Percentiles rank a stretch among this genome's conserved stretches.
phyloP scores from a whole-genome alignment of 2,329 filamentous ascomycete genomes.

The Blastomyces gilchristii region DNA sequence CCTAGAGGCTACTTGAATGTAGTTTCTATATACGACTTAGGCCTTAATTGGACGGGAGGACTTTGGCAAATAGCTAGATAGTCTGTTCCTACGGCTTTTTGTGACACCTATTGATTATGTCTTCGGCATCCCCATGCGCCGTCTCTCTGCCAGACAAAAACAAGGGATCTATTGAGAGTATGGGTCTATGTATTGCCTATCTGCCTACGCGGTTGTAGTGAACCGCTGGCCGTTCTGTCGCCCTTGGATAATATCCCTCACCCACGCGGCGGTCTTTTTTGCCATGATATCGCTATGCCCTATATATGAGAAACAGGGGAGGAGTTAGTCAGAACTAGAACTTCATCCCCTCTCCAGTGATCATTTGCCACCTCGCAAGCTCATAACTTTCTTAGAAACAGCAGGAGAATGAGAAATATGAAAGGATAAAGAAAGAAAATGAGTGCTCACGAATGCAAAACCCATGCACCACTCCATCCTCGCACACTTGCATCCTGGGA shows the following conservation, averaged over 20 bases:
- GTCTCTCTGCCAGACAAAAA: background rate
- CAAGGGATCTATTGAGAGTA: slow-evolving; percentile 7
- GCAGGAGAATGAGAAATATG: background rate
- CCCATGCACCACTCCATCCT: slow-evolving; percentile 46
- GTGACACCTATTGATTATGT: background rate
- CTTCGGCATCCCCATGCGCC: background rate
- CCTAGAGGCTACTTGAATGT: slow-evolving; percentile 13
- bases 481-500: slow-evolving; percentile 47
- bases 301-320: slow-evolving; percentile 12
- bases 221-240: background rate
- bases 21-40: background rate
- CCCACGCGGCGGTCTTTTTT: slow-evolving; percentile 40
- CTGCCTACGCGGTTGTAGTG: slow-evolving; percentile 3
- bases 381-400: background rate
- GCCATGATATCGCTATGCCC: slow-evolving; percentile 41
- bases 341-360: background rate
- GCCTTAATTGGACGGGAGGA: background rate
- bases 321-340: background rate
- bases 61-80: background rate
- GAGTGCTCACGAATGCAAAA: slow-evolving; percentile 46
- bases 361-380: background rate
- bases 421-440: background rate
- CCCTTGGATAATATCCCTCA: slow-evolving; percentile 32
- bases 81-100: background rate
- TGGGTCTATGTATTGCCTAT: background rate